Evolutionary conservation across 2,329 filamentous ascomycete species (phyloP).

Genomic region (Colletotrichum salicis): DNA sequence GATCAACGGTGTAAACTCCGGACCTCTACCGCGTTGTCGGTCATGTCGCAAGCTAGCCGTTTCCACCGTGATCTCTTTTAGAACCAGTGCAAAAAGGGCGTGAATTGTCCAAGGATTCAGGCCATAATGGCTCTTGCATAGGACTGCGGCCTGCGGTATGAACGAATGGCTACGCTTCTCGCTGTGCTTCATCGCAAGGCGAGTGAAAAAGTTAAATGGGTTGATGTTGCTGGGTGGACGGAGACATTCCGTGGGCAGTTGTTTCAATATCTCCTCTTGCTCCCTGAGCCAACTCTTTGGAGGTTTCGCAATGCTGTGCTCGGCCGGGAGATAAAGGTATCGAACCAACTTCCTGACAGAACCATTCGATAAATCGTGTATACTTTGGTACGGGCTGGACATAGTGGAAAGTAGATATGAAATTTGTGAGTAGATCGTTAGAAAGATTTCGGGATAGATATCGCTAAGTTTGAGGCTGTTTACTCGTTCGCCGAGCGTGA

Average conservation of each 20-base stretch:
- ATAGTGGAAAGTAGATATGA: not conserved
- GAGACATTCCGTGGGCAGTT: constrained; percentile 41
- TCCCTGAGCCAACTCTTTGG: constrained; percentile 48
- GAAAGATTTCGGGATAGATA: not conserved
- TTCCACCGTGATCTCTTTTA: constrained; percentile 52
- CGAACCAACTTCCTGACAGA: constrained; percentile 47
- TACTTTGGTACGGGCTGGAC: constrained; percentile 24
- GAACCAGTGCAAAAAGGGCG: constrained; percentile 54
- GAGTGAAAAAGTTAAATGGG: constrained; percentile 44
- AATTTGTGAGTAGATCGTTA: not conserved
- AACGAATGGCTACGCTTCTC: constrained; percentile 41
- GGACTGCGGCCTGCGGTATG: constrained; percentile 44
- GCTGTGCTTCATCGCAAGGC: constrained; percentile 46
- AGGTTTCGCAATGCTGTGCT: constrained; percentile 43
- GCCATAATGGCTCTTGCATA: constrained; percentile 53
- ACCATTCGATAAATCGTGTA: constrained; percentile 37
- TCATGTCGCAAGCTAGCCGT: constrained; percentile 42
- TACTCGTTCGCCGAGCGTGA: not conserved
- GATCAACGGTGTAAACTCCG: not conserved
- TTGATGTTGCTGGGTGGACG: constrained; percentile 40
- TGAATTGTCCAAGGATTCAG: constrained; percentile 57
- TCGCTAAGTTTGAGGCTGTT: not conserved
- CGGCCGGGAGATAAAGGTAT: constrained; percentile 50
- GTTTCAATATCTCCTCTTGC: constrained; percentile 43
- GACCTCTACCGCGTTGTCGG: constrained; percentile 24